A percentile compares a stretch with the other conserved stretches of the same genome.
Evolutionary conservation across 2,329 filamentous ascomycete species (phyloP).

Genomic region (Trichoderma hamatum): DNA sequence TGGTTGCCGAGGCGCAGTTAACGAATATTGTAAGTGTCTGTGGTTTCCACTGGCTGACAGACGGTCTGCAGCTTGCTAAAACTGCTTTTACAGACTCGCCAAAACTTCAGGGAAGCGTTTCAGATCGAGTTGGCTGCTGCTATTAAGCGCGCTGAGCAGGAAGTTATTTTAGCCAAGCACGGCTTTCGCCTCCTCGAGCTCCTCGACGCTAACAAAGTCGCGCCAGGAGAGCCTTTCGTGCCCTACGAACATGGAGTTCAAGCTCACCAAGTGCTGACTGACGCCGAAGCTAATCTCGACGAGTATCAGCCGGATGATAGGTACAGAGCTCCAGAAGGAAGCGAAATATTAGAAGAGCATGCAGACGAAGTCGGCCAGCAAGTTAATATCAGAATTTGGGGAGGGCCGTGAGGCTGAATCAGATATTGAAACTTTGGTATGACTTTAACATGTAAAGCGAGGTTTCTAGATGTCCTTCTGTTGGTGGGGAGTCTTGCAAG

Average conservation of each 20-base stretch:
- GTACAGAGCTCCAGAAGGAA: conserved; percentile 34
- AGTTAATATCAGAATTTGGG: conserved; percentile 25
- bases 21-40: conserved; percentile 77
- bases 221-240: conserved; percentile 79
- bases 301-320: conserved; percentile 62
- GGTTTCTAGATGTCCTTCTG: not conserved
- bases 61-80: not conserved
- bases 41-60: not conserved
- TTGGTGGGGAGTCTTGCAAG: not conserved
- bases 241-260: conserved; percentile 67
- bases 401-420: conserved; percentile 1
- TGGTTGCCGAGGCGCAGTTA: conserved; percentile 95
- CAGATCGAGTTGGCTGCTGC: conserved; percentile 85
- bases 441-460: not conserved
- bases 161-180: conserved; percentile 90
- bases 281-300: conserved; percentile 85
- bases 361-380: conserved; percentile 37
- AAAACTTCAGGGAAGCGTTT: conserved; percentile 95
- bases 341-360: conserved; percentile 31
- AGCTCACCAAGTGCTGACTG: conserved; percentile 84
- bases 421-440: not conserved
- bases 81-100: conserved; percentile 67
- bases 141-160: conserved; percentile 96
- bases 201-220: conserved; percentile 85
- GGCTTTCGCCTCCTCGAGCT: conserved; percentile 82